These are phyloP conservation scores for Sclerotinia spermophila DNA, from an alignment of 2,329 filamentous ascomycete genomes.

Conservation along the genomic window DNA sequence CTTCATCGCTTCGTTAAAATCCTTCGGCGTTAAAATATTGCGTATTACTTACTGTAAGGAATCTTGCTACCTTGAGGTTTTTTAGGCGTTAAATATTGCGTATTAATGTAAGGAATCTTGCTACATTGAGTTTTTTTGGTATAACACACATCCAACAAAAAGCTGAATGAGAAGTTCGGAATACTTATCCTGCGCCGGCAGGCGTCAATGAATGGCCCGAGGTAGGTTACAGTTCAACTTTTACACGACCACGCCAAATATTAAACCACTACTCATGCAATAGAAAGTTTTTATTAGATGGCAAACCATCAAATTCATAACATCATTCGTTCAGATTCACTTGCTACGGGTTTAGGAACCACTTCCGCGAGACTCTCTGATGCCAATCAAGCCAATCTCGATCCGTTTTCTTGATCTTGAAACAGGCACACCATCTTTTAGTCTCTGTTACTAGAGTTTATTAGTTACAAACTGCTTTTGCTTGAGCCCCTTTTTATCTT, in stretches of 20 bases:
- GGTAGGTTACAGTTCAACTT: not conserved
- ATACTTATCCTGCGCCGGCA: conserved; percentile 1
- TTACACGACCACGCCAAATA: conserved; percentile 8
- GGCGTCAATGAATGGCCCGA: not conserved
- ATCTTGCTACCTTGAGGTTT: not conserved
- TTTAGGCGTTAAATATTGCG: conserved; percentile 5
- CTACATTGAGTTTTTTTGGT: not conserved
- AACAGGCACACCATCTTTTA: not conserved
- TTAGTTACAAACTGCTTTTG: not conserved
- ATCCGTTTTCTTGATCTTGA: conserved; percentile 5
- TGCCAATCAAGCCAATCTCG: conserved; percentile 1
- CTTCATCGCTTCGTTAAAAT: conserved; percentile 10
- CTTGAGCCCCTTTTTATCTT: conserved; percentile 15
- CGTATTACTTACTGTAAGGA: not conserved
- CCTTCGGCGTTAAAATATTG: not conserved
- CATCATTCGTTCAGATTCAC: conserved; percentile 1
- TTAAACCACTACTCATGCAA: conserved; percentile 1
- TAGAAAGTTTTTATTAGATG: conserved; percentile 3
- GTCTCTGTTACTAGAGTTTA: not conserved
- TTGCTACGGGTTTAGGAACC: conserved; percentile 6
- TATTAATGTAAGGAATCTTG: not conserved
- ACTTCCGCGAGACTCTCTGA: conserved; percentile 12
- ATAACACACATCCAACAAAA: not conserved
- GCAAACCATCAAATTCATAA: not conserved
- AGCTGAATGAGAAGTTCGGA: not conserved